Base-by-base conservation (phyloP, 176 grass and related monocot genomes). In the Guadua angustifolia region DNA sequence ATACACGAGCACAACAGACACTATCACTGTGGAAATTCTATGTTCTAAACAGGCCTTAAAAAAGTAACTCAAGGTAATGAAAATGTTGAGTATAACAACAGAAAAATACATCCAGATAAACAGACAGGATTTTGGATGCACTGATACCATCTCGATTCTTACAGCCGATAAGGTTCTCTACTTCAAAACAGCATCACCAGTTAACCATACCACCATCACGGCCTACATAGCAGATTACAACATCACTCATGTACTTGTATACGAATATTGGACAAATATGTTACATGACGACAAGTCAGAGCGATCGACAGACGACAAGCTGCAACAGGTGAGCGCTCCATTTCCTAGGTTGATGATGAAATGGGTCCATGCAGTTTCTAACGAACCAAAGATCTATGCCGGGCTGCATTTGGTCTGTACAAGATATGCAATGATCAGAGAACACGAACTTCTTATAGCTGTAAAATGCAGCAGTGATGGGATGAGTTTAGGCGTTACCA, bases 251-350 rank as follows among this genome's bases (percentile, higher is more conserved):
- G n/a, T 85, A 85, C 69, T 52, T 29, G 33, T 80, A 62, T 50
- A 44, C 2, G 14, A 43, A 63, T 19, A 45, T 43, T 9, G 18
- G 18, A 81, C n/a, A 36, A 83, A 63, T 85, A 85, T 86, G 78
- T 72, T 89, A 86, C 72, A 89, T 25, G 24, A 81, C 8, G 15
- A 79, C 13, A 88, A 39, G 78, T 66, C 78, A 66, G 65, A 42
- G 4, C 14, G 33, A 63, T 71, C 6, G 0, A 57, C 77, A 76
- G 35, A 35, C 5, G 24, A 71, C 25, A 89, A 71, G 24, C 52
- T 9, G 2, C 18, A 38, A 8, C 7, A 24, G 44, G 47, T 29
- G 24, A 56, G 19, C 71, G 15, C 71, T 63, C 44, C 77, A 55
- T 81, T 52, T 68, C 70, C 77, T 51, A 3, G 26, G 42, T 45